Conservation (phyloP, 257 asterid genomes). For the Jaltomata sinuosa region DNA sequence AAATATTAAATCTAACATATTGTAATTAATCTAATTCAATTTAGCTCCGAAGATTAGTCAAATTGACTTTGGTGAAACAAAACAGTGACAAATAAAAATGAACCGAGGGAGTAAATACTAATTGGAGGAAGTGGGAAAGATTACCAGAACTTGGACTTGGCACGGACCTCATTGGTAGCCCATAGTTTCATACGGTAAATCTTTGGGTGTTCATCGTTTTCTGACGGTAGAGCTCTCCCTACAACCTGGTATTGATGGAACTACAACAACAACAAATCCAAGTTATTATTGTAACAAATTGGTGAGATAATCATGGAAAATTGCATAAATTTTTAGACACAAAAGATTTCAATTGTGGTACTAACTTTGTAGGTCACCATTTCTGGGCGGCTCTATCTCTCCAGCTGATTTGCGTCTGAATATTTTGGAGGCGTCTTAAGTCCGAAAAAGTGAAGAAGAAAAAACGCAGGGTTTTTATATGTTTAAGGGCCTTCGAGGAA, state of each 20-base stretch:
- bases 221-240: conserved; percentile 88
- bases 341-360: neutral
- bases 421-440: conserved; percentile 10
- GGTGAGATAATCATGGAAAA: neutral
- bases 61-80: too few relatives aligned
- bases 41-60: too few relatives aligned
- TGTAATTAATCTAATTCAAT: too few relatives aligned
- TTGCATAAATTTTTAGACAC: neutral
- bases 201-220: conserved; percentile 73
- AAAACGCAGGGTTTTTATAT: neutral
- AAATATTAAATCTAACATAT: too few relatives aligned
- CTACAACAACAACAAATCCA: conserved; percentile 20
- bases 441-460: neutral
- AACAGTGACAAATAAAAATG: too few relatives aligned
- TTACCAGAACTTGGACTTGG: conserved; percentile 79
- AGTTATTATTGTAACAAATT: neutral
- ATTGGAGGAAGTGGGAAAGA: neutral
- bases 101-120: neutral
- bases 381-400: too few relatives aligned
- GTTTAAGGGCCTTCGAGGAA: neutral
- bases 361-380: conserved; percentile 48
- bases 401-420: neutral
- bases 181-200: conserved; percentile 93
- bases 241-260: conserved; percentile 91
- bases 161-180: conserved; percentile 94